Evolutionary conservation across 1,139 yeast species (phyloP), one percentile per base, ranked within the genome.

Genomic region (Hyphopichia pseudoburtonii): DNA sequence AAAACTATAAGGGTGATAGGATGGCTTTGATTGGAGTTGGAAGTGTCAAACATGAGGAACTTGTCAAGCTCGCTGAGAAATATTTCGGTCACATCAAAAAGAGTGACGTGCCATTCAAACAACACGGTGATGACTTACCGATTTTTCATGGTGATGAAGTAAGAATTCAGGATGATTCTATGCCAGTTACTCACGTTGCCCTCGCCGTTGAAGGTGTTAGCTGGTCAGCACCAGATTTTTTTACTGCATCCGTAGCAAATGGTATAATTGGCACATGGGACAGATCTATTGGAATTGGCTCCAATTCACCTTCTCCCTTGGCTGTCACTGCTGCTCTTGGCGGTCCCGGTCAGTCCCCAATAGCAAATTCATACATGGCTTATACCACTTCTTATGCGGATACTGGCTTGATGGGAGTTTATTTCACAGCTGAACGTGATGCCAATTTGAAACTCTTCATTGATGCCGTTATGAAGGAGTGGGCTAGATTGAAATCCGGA

Each of bases 201-300:
- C 66, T 92, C 44, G 95, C 97, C 10, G 84, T 92, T n/a, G 98
- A 92, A 66, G 97, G 99, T 51, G 97, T 90, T 19, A 84, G 96
- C 33, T 92, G 99, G 99, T 84, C 87, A 24, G 88, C 95, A 4
- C 90, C 95, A 7, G 97, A 92, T 60, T 92, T 90, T 65, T 90
- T 89, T 69, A 86, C 95, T 21, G 97, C 96, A 2, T 75, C 95
- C 17, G 96, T 92, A 1, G 95, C 97, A 5, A 97, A 92, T 66
- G 97, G 97, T 12, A 86, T 92, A 44, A 84, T 92, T 34, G 98
- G 98, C 30, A 87, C 90, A 54, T 92, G 97, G 97, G 98, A 92
- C 62, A 81, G 98, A 56, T 83, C 96, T 8, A 68, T 85, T 44
- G 96, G 96, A 28, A 66, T 80, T 17, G 87, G 86, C 8, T 73